Percentiles rank a stretch among this genome's conserved stretches.
phyloP scores from a whole-genome alignment of 2,329 filamentous ascomycete species.

The Knufia petricola region DNA sequence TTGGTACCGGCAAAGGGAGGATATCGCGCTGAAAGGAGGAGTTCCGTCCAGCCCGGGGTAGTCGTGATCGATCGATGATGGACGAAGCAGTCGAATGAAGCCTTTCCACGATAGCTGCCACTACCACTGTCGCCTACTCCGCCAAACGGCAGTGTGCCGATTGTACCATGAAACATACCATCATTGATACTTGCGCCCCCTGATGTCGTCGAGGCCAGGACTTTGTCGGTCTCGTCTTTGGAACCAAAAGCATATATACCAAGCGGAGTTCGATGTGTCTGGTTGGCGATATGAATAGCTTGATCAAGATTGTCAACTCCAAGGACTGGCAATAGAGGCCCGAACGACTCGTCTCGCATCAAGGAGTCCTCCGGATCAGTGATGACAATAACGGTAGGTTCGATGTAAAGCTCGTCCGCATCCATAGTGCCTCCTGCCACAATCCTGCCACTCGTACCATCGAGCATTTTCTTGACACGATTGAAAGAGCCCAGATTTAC shows the following conservation, averaged over 20 bases:
- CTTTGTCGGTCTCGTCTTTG: slow-evolving; percentile 65
- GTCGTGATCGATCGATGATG: slow-evolving; percentile 50
- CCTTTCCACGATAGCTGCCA: slow-evolving; percentile 67
- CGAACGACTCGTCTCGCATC: slow-evolving; percentile 78
- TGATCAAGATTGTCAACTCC: slow-evolving; percentile 72
- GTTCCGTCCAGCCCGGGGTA: slow-evolving; percentile 53
- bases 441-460: slow-evolving; percentile 71
- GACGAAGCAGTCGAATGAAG: slow-evolving; percentile 55
- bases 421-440: slow-evolving; percentile 79
- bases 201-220: slow-evolving; percentile 54
- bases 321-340: slow-evolving; percentile 78
- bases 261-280: slow-evolving; percentile 72
- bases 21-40: slow-evolving; percentile 48
- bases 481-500: slow-evolving; percentile 71
- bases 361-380: slow-evolving; percentile 65
- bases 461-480: slow-evolving; percentile 84
- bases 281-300: slow-evolving; percentile 72
- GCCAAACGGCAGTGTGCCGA: slow-evolving; percentile 68
- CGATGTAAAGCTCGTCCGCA: slow-evolving; percentile 70
- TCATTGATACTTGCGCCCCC: slow-evolving; percentile 53
- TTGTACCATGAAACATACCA: slow-evolving; percentile 59
- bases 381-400: slow-evolving; percentile 85
- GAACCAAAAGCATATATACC: slow-evolving; percentile 77
- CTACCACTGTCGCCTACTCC: slow-evolving; percentile 71
- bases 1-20: slow-evolving; percentile 45